Evolutionary conservation across 1,139 yeast genomes (phyloP).

Genomic region (Suhomyces taliae): DNA sequence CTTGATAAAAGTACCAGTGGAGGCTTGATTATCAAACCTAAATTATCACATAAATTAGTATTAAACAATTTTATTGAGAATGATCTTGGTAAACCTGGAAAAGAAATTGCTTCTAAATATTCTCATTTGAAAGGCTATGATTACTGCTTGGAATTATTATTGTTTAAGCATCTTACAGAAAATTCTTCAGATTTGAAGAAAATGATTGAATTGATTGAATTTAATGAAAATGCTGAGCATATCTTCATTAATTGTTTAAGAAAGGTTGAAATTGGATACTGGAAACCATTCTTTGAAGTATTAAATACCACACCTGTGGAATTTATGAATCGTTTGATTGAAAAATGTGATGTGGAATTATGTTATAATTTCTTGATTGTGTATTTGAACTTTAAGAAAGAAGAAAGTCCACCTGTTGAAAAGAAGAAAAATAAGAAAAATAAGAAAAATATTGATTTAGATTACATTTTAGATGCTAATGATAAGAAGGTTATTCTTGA

Average conservation of each 20-base stretch:
- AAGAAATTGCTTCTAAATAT: constrained; percentile 26
- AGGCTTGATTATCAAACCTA: constrained; percentile 25
- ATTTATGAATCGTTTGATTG: constrained; percentile 40
- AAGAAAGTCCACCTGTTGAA: constrained; percentile 17
- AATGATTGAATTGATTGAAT: constrained; percentile 32
- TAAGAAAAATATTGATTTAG: neutral
- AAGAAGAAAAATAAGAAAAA: constrained; percentile 2
- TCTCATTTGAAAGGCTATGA: constrained; percentile 31
- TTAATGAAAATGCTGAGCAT: constrained; percentile 27
- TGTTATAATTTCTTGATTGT: constrained; percentile 46
- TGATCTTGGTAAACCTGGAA: constrained; percentile 28
- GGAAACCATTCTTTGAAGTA: constrained; percentile 38
- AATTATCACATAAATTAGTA: constrained; percentile 33
- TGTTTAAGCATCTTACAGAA: constrained; percentile 31
- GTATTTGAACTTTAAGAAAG: constrained; percentile 42
- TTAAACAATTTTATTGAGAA: constrained; percentile 41
- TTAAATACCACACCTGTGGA: constrained; percentile 38
- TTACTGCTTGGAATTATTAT: constrained; percentile 42
- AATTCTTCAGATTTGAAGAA: constrained; percentile 19
- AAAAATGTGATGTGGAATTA: constrained; percentile 35
- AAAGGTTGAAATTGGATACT: constrained; percentile 43
- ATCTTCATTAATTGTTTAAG: constrained; percentile 45
- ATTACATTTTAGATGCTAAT: constrained; percentile 21
- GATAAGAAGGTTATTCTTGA: constrained; percentile 37
- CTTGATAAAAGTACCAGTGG: constrained; percentile 19